Conservation (phyloP, 345 rosid genomes). For the Alliaria petiolata region DNA sequence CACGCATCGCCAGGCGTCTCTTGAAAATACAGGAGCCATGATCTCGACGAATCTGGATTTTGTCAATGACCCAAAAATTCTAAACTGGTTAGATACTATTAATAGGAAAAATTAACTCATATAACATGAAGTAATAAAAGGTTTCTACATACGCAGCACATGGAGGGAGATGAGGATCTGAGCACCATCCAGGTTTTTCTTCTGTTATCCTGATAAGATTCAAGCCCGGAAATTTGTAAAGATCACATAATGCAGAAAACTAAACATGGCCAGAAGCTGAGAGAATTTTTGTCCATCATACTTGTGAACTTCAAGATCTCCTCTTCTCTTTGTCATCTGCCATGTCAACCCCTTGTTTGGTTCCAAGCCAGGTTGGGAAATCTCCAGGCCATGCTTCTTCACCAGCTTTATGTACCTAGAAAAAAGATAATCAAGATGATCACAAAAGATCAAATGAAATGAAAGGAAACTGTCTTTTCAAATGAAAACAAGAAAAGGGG, state of each 20-base stretch:
- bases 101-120: too few species aligned
- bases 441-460: constrained; percentile 2
- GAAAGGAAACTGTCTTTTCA: not conserved
- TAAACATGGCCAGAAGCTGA: not conserved
- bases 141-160: constrained; percentile 83
- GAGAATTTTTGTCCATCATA: constrained; percentile 33
- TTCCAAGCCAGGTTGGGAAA: constrained; percentile 98
- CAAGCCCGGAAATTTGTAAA: constrained; percentile 12
- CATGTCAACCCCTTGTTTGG: constrained; percentile 80
- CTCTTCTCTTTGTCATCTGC: constrained; percentile 96
- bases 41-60: constrained; percentile 90
- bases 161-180: constrained; percentile 81
- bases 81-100: not conserved
- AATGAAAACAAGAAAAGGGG: not conserved
- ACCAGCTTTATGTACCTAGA: constrained; percentile 74
- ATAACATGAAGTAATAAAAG: not conserved
- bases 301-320: constrained; percentile 89
- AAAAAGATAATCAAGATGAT: constrained; percentile 3
- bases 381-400: constrained; percentile 91
- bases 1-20: constrained; percentile 94
- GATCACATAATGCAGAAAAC: not conserved
- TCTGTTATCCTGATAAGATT: constrained; percentile 51
- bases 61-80: not conserved
- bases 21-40: constrained; percentile 98
- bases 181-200: constrained; percentile 94